Base-by-base conservation (phyloP, 1,284 basidiomycete genomes). In the Ustilago sp. region DNA sequence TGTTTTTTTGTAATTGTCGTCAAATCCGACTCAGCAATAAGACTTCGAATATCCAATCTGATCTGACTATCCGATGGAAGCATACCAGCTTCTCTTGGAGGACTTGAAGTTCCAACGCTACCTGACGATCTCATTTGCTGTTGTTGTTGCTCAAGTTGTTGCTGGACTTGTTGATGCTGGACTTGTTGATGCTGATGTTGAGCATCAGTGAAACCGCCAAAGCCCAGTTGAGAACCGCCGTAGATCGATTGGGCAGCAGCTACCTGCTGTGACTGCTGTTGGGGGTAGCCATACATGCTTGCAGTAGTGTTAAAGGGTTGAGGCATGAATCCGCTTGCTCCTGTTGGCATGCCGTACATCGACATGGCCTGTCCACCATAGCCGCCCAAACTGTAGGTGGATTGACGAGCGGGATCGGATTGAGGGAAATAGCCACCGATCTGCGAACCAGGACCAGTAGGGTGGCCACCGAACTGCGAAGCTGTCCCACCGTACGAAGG, bases 1-100 rank as follows among this genome's bases (percentile, higher is more conserved):
- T 78, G 76, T 38, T 83, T 83, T 60, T 82, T 84, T 31, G 83
- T 83, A 17, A 84, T 57, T 7, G 82, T 82, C 2, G 78, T 74
- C 48, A 85, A 67, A 56, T 85, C 83, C 11, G 72, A 67, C 28
- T 77, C 64, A 8, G 80, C 80, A 39, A 85, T 80, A 32, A 85
- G 61, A 36, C 53, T 31, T 19, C 83, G 81, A 47, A 85, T 80
- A 50, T 85, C 83, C 17, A 67, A 48, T 1, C 69, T 74, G 60
- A 85, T 83, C 50, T 77, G 73, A 7, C 63, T 74, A 56, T 85
- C 83, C 1, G 77, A 72, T 13, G 83, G 83, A 52, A 84, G 36
- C 1, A 63, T 72, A 6, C 36, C 43, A 34, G 59, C 43, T 23
- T 67, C 71, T 45, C 57, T 54, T 38, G 67, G 73, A 36, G 73